phyloP scores from a whole-genome alignment of 2,329 filamentous ascomycete genomes.

The Emydomyces testavorans region DNA sequence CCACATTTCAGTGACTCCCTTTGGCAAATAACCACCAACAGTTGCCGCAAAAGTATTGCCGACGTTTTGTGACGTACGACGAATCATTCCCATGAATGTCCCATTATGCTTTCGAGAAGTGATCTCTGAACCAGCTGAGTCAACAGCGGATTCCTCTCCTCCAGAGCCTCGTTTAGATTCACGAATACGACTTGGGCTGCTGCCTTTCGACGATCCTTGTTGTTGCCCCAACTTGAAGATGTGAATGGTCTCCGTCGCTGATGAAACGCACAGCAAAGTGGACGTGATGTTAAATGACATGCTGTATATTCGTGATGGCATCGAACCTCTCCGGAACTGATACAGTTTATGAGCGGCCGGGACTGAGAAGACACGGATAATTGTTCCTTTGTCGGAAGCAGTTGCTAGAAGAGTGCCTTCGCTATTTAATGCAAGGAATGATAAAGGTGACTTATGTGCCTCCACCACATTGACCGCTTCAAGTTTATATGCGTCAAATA shows the following conservation, averaged over 20 bases:
- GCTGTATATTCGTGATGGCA: constrained; percentile 91
- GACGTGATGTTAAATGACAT: constrained; percentile 98
- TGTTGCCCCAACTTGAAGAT: constrained; percentile 66
- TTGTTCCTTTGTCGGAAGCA: constrained; percentile 92
- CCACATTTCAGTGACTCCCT: constrained; percentile 95
- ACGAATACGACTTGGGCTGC: constrained; percentile 20
- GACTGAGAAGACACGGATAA: constrained; percentile 89
- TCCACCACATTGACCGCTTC: constrained; percentile 94
- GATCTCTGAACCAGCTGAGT: constrained; percentile 26
- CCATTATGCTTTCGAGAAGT: constrained; percentile 47
- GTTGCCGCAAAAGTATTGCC: constrained; percentile 78
- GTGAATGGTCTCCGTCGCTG: constrained; percentile 90
- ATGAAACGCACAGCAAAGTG: constrained; percentile 87
- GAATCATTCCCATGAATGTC: constrained; percentile 77
- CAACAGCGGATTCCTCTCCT: constrained; percentile 25
- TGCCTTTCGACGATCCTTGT: constrained; percentile 16
- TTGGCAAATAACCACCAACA: constrained; percentile 82
- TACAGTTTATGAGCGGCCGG: constrained; percentile 86
- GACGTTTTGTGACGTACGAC: constrained; percentile 90
- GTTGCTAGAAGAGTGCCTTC: constrained; percentile 88
- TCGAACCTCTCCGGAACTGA: constrained; percentile 90
- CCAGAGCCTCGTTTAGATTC: constrained; percentile 23
- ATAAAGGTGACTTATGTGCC: constrained; percentile 83
- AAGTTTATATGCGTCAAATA: constrained; percentile 79
- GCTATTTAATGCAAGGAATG: constrained; percentile 80